These are phyloP conservation scores for Byssoonygena ceratinophila DNA, from an alignment of 2,329 filamentous ascomycete species.

Conservation along the genomic window DNA sequence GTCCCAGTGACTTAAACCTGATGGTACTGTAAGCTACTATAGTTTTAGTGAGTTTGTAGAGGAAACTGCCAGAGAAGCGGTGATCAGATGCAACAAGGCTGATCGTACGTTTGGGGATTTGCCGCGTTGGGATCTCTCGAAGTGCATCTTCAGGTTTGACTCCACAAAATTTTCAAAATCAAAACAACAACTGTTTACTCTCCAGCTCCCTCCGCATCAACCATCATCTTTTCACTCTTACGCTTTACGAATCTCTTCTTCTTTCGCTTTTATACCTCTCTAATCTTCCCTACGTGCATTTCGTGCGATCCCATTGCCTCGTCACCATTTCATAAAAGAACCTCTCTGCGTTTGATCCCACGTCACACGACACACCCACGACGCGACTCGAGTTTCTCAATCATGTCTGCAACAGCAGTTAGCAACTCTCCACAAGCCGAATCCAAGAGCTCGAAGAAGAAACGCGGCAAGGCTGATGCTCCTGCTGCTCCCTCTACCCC, in stretches of 20 bases:
- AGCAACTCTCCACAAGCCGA: conserved; percentile 55
- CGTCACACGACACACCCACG: conserved; percentile 16
- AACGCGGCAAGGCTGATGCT: conserved; percentile 42
- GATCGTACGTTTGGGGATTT: background rate
- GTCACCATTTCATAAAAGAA: background rate
- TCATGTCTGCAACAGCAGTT: conserved; percentile 53
- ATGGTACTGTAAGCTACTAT: no score
- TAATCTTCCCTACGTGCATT: conserved; percentile 4
- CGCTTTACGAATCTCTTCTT: conserved; percentile 5
- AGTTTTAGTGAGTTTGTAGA: background rate
- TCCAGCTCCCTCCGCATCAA: conserved; percentile 15
- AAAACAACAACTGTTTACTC: no score
- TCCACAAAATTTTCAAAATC: background rate
- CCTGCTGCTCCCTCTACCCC: conserved; percentile 33
- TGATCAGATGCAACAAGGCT: background rate
- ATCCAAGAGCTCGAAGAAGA: conserved; percentile 59
- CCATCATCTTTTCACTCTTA: conserved; percentile 2
- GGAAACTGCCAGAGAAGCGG: background rate
- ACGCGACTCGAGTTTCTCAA: conserved; percentile 16
- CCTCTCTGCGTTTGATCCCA: conserved; percentile 6
- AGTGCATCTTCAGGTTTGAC: background rate
- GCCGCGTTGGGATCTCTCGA: background rate
- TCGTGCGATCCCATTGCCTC: conserved; percentile 12
- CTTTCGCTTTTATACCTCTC: conserved; percentile 3
- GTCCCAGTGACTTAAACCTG: no score